A percentile compares a stretch with the other conserved stretches of the same genome.
phyloP scores from a whole-genome alignment of 2,329 filamentous ascomycete species.

The Fusarium temperatum region DNA sequence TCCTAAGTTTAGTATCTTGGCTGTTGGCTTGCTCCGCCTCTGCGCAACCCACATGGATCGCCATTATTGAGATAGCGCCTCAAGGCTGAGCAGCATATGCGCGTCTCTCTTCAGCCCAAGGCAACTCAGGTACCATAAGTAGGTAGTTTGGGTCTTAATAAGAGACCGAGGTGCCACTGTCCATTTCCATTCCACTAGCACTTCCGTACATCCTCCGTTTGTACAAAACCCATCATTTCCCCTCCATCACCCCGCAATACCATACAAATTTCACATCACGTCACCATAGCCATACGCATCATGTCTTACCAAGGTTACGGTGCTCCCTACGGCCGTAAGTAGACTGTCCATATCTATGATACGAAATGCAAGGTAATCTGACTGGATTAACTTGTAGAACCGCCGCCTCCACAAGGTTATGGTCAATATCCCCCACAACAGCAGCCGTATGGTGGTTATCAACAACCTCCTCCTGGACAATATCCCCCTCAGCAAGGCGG shows the following conservation, averaged over 20 bases:
- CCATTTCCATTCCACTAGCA: constrained; percentile 5
- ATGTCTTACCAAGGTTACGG: constrained; percentile 52
- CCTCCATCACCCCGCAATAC: constrained; percentile 21
- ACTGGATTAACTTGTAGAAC: constrained; percentile 11
- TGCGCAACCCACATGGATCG: constrained; percentile 29
- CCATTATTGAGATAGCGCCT: constrained; percentile 25
- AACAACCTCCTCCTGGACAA: constrained; percentile 46
- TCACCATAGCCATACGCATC: constrained; percentile 27
- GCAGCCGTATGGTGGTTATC: constrained; percentile 47
- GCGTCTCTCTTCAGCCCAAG: constrained; percentile 16
- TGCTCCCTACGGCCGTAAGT: constrained; percentile 49
- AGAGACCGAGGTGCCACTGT: constrained; percentile 23
- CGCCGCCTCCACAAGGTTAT: constrained; percentile 53
- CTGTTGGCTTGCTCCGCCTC: constrained; percentile 27
- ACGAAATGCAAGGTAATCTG: constrained; percentile 7
- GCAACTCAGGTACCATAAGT: constrained; percentile 2
- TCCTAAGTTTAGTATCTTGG: constrained; percentile 6
- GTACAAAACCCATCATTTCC: constrained; percentile 5
- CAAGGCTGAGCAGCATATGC: constrained; percentile 34
- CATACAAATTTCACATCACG: not conserved
- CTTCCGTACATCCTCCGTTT: not conserved
- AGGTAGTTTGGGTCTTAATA: constrained; percentile 14
- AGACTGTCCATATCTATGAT: not conserved
- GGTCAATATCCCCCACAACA: constrained; percentile 47
- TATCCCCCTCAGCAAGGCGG: constrained; percentile 46